Conservation (phyloP, 441 rosid genomes). For the Aleurites moluccanus region DNA sequence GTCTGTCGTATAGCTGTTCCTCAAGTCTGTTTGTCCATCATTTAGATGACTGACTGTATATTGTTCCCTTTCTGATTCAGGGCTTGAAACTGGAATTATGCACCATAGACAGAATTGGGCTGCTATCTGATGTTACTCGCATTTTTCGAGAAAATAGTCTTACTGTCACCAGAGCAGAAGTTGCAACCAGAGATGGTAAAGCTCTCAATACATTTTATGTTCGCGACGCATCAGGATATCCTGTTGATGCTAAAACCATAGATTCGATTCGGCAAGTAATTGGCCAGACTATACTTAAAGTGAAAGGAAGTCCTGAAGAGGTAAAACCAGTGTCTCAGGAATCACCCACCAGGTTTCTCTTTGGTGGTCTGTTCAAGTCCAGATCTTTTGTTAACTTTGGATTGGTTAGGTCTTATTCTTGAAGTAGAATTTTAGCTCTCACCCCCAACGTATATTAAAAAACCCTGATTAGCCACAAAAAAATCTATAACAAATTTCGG, state of each 20-base stretch:
- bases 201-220: conserved; percentile 86
- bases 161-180: conserved; percentile 81
- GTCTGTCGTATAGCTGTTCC: too few relatives aligned
- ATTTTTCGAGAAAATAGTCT: conserved; percentile 91
- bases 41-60: conserved; percentile 5
- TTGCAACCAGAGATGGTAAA: conserved; percentile 76
- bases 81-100: conserved; percentile 87
- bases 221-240: conserved; percentile 70
- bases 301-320: conserved; percentile 61
- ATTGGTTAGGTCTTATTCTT: conserved; percentile 78
- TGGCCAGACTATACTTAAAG: conserved; percentile 80
- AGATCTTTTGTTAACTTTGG: conserved; percentile 87
- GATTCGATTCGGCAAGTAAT: conserved; percentile 70
- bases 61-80: conserved; percentile 32
- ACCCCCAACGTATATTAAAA: conserved; percentile 21
- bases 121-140: conserved; percentile 79
- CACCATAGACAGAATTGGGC: conserved; percentile 76
- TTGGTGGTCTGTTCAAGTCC: conserved; percentile 81
- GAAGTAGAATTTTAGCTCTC: conserved; percentile 8
- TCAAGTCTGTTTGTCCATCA: neutral
- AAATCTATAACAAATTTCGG: neutral
- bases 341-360: conserved; percentile 74
- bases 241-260: conserved; percentile 67
- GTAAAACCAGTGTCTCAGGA: conserved; percentile 54
- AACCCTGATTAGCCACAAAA: conserved; percentile 7